These are phyloP conservation scores for Uronychia binucleata DNA, from an alignment of 73 alveolate species.

Conservation along the genomic window DNA sequence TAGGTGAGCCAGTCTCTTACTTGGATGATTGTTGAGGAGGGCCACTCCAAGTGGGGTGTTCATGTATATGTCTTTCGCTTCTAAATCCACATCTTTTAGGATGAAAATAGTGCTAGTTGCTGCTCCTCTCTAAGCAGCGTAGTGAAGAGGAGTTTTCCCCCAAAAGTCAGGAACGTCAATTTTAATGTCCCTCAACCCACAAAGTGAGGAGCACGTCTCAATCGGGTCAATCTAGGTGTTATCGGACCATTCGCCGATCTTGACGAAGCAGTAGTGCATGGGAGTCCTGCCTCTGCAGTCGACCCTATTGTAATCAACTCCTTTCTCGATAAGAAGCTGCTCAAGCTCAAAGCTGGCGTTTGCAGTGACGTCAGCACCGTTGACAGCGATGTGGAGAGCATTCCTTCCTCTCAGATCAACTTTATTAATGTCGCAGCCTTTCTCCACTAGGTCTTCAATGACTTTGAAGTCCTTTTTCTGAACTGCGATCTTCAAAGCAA, in stretches of 20 bases:
- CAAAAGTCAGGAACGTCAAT: constrained; percentile 61
- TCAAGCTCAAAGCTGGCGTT: constrained; percentile 6
- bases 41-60: constrained; percentile 65
- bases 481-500: constrained; percentile 26
- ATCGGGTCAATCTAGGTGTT: constrained; percentile 70
- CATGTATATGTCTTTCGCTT: constrained; percentile 40
- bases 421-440: constrained; percentile 44
- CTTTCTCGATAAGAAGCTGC: constrained; percentile 36
- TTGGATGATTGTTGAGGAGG: constrained; percentile 20
- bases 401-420: constrained; percentile 53
- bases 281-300: constrained; percentile 74
- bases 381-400: constrained; percentile 47
- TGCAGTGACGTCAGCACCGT: not conserved
- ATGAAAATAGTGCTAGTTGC: constrained; percentile 60
- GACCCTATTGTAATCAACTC: constrained; percentile 63
- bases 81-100: constrained; percentile 33
- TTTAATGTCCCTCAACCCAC: constrained; percentile 43
- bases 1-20: not conserved
- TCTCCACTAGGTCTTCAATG: constrained; percentile 15
- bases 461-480: constrained; percentile 28
- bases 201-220: constrained; percentile 65
- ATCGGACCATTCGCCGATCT: constrained; percentile 44
- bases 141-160: constrained; percentile 78
- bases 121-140: constrained; percentile 77
- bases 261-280: constrained; percentile 73